A percentile compares a stretch with the other conserved stretches of the same genome.
Conservation (phyloP, 1,284 basidiomycete genomes). For the Sutorius eximius region DNA sequence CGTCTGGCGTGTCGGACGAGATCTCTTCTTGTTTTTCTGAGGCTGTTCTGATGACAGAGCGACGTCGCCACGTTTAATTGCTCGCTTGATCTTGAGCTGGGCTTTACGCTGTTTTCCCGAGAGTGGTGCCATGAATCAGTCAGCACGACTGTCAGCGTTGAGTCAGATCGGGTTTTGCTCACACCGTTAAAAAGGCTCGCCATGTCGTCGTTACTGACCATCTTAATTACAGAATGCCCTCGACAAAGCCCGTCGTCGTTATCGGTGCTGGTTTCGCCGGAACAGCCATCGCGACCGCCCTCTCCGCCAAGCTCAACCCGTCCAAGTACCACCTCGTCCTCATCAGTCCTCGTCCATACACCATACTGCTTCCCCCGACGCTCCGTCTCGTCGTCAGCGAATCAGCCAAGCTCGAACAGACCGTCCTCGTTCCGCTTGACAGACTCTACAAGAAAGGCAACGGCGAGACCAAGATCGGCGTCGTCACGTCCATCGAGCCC, state of each 20-base stretch:
- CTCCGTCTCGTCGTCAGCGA: constrained; percentile 42
- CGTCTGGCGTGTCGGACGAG: constrained; percentile 8
- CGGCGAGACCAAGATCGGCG: constrained; percentile 46
- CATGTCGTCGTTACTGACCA: neutral
- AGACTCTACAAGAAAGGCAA: constrained; percentile 47
- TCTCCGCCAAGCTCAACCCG: constrained; percentile 41
- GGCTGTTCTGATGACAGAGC: constrained; percentile 40
- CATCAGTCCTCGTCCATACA: constrained; percentile 40
- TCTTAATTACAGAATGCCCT: constrained; percentile 4
- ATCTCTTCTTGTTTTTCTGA: constrained; percentile 19
- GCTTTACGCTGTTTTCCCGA: constrained; percentile 73
- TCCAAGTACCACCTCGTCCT: constrained; percentile 40
- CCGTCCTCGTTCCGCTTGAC: constrained; percentile 44
- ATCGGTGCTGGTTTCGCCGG: constrained; percentile 46
- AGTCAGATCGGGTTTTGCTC: neutral
- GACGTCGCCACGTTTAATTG: constrained; percentile 76
- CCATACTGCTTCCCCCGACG: constrained; percentile 38
- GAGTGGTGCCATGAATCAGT: constrained; percentile 48
- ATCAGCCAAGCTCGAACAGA: constrained; percentile 40
- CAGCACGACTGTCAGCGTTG: constrained; percentile 9
- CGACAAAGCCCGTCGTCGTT: constrained; percentile 36
- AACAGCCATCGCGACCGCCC: constrained; percentile 32
- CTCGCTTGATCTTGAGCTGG: constrained; percentile 73
- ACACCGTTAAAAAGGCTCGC: neutral
- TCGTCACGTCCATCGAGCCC: constrained; percentile 45